phyloP scores from a whole-genome alignment of 2,329 filamentous ascomycete genomes.

The Ophiostoma novo-ulmi region DNA sequence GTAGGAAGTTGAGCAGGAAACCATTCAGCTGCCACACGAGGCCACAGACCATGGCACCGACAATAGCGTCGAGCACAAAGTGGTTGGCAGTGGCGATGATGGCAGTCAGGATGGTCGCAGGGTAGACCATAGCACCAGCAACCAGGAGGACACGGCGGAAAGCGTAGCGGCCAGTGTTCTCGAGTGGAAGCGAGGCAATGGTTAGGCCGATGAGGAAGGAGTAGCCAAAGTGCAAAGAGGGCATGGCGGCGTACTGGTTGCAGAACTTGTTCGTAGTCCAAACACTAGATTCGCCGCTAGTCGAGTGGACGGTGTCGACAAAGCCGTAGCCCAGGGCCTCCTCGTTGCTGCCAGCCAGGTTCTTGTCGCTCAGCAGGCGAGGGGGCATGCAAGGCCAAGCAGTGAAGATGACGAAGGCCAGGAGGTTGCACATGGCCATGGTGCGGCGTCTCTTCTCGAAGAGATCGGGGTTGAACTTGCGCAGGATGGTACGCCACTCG shows the following conservation, averaged over 20 bases:
- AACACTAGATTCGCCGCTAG: conserved; percentile 57
- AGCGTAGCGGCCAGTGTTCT: conserved; percentile 37
- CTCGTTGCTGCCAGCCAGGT: conserved; percentile 50
- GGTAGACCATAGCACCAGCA: conserved; percentile 56
- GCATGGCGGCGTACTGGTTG: conserved; percentile 70
- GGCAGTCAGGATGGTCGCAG: conserved; percentile 58
- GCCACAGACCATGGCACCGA: conserved; percentile 59
- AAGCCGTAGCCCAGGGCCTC: conserved; percentile 58
- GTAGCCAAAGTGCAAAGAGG: conserved; percentile 70
- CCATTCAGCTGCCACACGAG: conserved; percentile 56
- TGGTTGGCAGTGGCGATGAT: conserved; percentile 70
- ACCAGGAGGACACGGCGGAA: conserved; percentile 46
- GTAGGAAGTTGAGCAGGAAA: conserved; percentile 57
- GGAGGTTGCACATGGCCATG: conserved; percentile 54
- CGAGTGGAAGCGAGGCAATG: conserved; percentile 59
- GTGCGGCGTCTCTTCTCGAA: conserved; percentile 42
- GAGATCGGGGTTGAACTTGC: conserved; percentile 37
- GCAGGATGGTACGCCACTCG: background rate
- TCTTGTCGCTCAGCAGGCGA: conserved; percentile 42
- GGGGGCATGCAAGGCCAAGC: conserved; percentile 55
- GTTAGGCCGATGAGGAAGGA: conserved; percentile 67
- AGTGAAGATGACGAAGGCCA: conserved; percentile 57
- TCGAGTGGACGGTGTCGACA: conserved; percentile 54
- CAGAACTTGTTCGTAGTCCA: conserved; percentile 70
- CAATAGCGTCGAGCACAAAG: conserved; percentile 66